A percentile compares a stretch with the other conserved stretches of the same genome.
phyloP scores from a whole-genome alignment of 1,284 basidiomycete species.

The Cryptococcus sp. region DNA sequence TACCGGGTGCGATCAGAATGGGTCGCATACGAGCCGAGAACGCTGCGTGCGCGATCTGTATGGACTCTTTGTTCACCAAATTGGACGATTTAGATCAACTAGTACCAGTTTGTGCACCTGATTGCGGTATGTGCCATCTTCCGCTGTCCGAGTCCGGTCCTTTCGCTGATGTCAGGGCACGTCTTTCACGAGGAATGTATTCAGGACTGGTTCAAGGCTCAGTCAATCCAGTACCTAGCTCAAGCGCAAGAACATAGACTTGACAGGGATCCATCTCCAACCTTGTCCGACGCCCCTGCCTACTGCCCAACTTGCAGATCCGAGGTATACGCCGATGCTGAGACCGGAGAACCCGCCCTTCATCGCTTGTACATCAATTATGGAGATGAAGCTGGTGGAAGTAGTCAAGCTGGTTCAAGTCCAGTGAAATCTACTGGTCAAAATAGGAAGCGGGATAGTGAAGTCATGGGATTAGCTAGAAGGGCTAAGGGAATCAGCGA shows the following conservation, averaged over 20 bases:
- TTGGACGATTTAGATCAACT: constrained; percentile 37
- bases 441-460: constrained; percentile 14
- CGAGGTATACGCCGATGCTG: constrained; percentile 32
- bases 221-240: constrained; percentile 21
- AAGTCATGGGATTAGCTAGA: constrained; percentile 27
- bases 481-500: constrained; percentile 22
- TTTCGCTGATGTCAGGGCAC: constrained; percentile 23
- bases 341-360: constrained; percentile 27
- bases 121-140: constrained; percentile 36
- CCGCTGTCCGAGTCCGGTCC: neutral
- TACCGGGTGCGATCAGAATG: too few relatives aligned
- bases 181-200: constrained; percentile 42
- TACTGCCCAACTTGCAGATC: constrained; percentile 38
- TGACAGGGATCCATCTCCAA: constrained; percentile 12
- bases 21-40: too few relatives aligned
- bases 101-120: constrained; percentile 28
- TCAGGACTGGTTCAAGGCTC: constrained; percentile 29
- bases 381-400: constrained; percentile 7
- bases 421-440: neutral
- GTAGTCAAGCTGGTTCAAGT: neutral
- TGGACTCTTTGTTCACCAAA: constrained; percentile 34
- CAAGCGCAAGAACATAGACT: constrained; percentile 13
- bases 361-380: constrained; percentile 38
- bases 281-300: constrained; percentile 27
- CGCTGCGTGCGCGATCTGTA: constrained; percentile 38